These are phyloP conservation scores for Cryphonectria carpinicola DNA, from an alignment of 2,329 filamentous ascomycete genomes.

Conservation along the genomic window DNA sequence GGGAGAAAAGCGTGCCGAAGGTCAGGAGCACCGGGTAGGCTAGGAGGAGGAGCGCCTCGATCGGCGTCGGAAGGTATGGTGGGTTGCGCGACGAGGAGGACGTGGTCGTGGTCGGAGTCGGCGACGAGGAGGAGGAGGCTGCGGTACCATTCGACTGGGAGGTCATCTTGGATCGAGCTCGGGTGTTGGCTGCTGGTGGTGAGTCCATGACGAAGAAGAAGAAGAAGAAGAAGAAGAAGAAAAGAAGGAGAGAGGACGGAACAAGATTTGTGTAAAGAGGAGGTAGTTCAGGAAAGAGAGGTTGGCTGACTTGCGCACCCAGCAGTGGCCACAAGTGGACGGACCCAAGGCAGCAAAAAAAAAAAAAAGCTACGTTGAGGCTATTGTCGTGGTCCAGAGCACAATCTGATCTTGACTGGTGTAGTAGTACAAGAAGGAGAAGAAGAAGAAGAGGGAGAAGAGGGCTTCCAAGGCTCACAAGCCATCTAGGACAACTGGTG, in stretches of 20 bases:
- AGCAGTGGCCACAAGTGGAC: neutral
- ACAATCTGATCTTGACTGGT: neutral
- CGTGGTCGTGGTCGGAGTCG: constrained; percentile 27
- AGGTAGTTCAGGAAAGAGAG: neutral
- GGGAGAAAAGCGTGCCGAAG: constrained; percentile 80
- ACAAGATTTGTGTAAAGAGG: too few relatives aligned
- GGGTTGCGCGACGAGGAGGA: constrained; percentile 41
- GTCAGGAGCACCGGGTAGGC: constrained; percentile 79
- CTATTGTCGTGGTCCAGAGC: neutral
- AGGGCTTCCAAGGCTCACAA: neutral
- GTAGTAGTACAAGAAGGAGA: neutral
- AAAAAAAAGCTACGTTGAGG: neutral
- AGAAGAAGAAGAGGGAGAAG: neutral
- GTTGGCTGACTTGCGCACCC: neutral
- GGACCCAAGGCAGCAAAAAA: neutral
- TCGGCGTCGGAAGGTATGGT: constrained; percentile 70
- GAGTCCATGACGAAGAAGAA: constrained; percentile 21
- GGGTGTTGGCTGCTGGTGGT: constrained; percentile 20
- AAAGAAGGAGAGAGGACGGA: neutral
- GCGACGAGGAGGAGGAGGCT: constrained; percentile 16
- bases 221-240: neutral
- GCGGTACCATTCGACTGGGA: constrained; percentile 16
- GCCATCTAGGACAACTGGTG: neutral
- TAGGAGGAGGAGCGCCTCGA: constrained; percentile 67
- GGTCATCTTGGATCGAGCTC: constrained; percentile 23